Conservation (phyloP, 352 stramenopile genomes). For the Sclerospora graminicola region DNA sequence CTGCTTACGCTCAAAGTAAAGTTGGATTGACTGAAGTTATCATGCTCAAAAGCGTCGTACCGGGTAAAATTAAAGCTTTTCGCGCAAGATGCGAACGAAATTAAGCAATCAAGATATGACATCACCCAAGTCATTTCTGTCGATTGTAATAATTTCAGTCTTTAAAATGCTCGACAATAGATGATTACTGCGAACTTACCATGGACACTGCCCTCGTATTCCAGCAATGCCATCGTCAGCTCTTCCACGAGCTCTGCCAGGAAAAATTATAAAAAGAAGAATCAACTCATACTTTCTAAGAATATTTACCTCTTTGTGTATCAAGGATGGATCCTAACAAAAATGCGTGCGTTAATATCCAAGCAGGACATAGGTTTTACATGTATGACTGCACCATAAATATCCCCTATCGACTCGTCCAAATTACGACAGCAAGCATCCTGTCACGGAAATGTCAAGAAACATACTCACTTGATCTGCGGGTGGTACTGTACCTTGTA, state of each 20-base stretch:
- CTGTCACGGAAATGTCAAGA: constrained; percentile 16
- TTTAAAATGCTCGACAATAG: not conserved
- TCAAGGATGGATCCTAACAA: constrained; percentile 76
- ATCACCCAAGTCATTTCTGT: constrained; percentile 65
- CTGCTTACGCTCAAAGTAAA: constrained; percentile 12
- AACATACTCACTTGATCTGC: not conserved
- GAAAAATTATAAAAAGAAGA: not conserved
- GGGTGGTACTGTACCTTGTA: constrained; percentile 50
- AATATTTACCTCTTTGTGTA: constrained; percentile 47
- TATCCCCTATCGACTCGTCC: constrained; percentile 73
- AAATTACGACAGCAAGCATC: constrained; percentile 68
- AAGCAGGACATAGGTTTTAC: not conserved
- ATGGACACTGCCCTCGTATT: constrained; percentile 62
- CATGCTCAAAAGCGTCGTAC: constrained; percentile 13
- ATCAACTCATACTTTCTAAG: not conserved
- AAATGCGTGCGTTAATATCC: too few relatives aligned
- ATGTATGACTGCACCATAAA: constrained; percentile 39
- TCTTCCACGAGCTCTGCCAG: constrained; percentile 61
- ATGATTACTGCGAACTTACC: constrained; percentile 15
- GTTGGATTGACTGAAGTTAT: not conserved
- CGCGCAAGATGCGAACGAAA: constrained; percentile 51
- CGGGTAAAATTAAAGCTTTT: constrained; percentile 67
- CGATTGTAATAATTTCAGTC: not conserved
- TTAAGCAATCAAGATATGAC: constrained; percentile 58
- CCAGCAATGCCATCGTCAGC: constrained; percentile 53